These are phyloP conservation scores for Limtongozyma cylindracea DNA, from an alignment of 805 yeast genomes.

Conservation along the genomic window DNA sequence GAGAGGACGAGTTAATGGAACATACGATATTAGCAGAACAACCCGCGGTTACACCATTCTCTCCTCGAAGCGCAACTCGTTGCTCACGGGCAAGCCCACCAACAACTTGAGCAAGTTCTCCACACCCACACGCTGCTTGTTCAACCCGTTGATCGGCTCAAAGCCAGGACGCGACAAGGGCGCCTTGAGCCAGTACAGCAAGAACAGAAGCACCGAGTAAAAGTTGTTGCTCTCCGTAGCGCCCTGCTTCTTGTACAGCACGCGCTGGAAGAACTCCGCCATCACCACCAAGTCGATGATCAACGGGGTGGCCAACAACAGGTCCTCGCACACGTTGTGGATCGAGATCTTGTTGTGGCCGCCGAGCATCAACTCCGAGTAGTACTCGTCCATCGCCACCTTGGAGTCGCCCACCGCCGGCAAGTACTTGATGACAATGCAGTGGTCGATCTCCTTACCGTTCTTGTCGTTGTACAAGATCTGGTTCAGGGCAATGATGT, in stretches of 20 bases:
- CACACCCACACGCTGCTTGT: conserved; percentile 81
- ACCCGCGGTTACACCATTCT: conserved; percentile 34
- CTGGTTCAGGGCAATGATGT: conserved; percentile 71
- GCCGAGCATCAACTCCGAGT: conserved; percentile 90
- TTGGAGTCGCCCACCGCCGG: conserved; percentile 91
- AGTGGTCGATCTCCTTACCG: conserved; percentile 70
- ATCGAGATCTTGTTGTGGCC: conserved; percentile 89
- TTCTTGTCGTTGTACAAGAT: conserved; percentile 60
- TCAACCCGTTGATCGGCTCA: conserved; percentile 78
- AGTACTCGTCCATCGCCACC: conserved; percentile 97
- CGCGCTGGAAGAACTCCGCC: conserved; percentile 77
- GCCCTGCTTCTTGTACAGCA: conserved; percentile 39
- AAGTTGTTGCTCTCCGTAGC: conserved; percentile 29
- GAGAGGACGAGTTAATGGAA: too few relatives aligned
- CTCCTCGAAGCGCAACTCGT: conserved; percentile 88
- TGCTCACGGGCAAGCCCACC: conserved; percentile 74
- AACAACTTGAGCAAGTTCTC: conserved; percentile 78
- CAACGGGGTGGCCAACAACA: conserved; percentile 81
- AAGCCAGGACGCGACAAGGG: conserved; percentile 83
- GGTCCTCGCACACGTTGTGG: conserved; percentile 93
- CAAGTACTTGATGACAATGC: conserved; percentile 84
- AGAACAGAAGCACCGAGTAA: conserved; percentile 68
- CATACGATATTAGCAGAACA: too few relatives aligned
- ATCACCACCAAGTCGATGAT: conserved; percentile 78
- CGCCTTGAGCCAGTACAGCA: conserved; percentile 92